phyloP scores from a whole-genome alignment of 192 early-diverging fungal genomes.

The Coemansia sp. region DNA sequence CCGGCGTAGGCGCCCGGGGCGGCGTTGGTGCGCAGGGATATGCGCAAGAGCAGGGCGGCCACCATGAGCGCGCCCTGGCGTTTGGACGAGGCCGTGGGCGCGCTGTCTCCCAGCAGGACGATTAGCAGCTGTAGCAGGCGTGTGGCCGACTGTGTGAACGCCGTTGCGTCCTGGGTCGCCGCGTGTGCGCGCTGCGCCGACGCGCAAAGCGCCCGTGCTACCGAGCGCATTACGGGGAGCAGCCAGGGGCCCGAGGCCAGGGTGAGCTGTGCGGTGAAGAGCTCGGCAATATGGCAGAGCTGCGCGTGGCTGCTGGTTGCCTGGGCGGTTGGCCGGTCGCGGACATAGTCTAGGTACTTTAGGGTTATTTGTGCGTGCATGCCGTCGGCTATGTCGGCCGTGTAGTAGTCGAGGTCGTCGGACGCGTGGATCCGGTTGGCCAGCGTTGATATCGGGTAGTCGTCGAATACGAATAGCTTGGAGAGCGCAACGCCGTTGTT shows the following conservation, averaged over 20 bases:
- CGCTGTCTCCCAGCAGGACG: conserved; percentile 26
- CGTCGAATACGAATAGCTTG: conserved; percentile 40
- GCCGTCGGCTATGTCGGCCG: conserved; percentile 11
- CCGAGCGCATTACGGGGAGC: conserved; percentile 19
- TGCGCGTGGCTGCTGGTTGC: conserved; percentile 11
- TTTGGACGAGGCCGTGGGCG: conserved; percentile 26
- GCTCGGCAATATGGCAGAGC: conserved; percentile 24
- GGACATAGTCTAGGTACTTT: conserved; percentile 34
- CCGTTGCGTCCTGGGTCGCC: conserved; percentile 12
- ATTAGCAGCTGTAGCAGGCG: conserved; percentile 31
- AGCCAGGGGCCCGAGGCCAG: conserved; percentile 29
- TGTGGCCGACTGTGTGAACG: conserved; percentile 36
- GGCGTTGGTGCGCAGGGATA: conserved; percentile 37
- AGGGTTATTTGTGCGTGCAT: conserved; percentile 26
- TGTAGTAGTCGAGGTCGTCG: conserved; percentile 33
- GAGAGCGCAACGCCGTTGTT: conserved; percentile 29
- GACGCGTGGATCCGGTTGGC: conserved; percentile 15
- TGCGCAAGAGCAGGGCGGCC: conserved; percentile 29
- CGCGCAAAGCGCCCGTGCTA: conserved; percentile 25
- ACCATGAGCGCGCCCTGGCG: conserved; percentile 25
- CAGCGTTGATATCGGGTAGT: conserved; percentile 11
- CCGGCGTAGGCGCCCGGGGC: conserved; percentile 41
- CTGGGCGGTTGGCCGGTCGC: conserved; percentile 11
- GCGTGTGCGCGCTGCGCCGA: conserved; percentile 16
- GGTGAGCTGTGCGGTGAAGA: conserved; percentile 16